A percentile compares a stretch with the other conserved stretches of the same genome.
These are phyloP conservation scores for Aspergillus sp. DNA, from an alignment of 2,329 filamentous ascomycete genomes.

Conservation along the genomic window DNA sequence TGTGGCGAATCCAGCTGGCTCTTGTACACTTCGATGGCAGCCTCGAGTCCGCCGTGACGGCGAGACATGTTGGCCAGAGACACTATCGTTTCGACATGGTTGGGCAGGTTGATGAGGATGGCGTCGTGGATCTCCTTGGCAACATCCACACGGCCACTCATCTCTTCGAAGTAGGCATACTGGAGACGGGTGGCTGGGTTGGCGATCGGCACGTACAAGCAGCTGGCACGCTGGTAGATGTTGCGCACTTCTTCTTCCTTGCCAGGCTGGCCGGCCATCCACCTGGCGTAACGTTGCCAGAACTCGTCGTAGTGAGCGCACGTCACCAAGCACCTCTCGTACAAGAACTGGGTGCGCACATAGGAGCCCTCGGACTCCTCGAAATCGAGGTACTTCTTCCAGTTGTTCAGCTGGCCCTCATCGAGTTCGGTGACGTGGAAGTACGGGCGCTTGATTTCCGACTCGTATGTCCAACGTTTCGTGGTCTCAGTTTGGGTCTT, in stretches of 20 bases:
- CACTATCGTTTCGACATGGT: slow-evolving; percentile 82
- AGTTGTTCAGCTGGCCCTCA: slow-evolving; percentile 79
- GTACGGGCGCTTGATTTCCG: slow-evolving; percentile 91
- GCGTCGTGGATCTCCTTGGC: slow-evolving; percentile 83
- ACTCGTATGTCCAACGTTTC: slow-evolving; percentile 92
- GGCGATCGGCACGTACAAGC: slow-evolving; percentile 82
- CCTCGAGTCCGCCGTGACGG: slow-evolving; percentile 78
- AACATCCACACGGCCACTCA: slow-evolving; percentile 71
- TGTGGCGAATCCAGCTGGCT: slow-evolving; percentile 72
- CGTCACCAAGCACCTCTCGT: slow-evolving; percentile 90
- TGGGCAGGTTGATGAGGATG: slow-evolving; percentile 73
- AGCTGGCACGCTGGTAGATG: slow-evolving; percentile 86
- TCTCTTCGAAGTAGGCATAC: slow-evolving; percentile 94
- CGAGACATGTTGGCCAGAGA: slow-evolving; percentile 85
- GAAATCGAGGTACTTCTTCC: slow-evolving; percentile 95
- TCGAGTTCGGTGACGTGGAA: slow-evolving; percentile 96
- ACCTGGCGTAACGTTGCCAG: slow-evolving; percentile 94
- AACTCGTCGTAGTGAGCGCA: slow-evolving; percentile 96
- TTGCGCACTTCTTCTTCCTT: slow-evolving; percentile 90
- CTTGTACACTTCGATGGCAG: slow-evolving; percentile 81
- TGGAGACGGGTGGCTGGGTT: slow-evolving; percentile 80
- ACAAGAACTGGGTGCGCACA: slow-evolving; percentile 74
- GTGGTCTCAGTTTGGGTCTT: slow-evolving; percentile 83
- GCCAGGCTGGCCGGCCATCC: slow-evolving; percentile 79
- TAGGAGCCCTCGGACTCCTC: slow-evolving; percentile 84